Evolutionary conservation across 2,329 filamentous ascomycete genomes (phyloP).

Genomic region (Aspergillus calidoustus): DNA sequence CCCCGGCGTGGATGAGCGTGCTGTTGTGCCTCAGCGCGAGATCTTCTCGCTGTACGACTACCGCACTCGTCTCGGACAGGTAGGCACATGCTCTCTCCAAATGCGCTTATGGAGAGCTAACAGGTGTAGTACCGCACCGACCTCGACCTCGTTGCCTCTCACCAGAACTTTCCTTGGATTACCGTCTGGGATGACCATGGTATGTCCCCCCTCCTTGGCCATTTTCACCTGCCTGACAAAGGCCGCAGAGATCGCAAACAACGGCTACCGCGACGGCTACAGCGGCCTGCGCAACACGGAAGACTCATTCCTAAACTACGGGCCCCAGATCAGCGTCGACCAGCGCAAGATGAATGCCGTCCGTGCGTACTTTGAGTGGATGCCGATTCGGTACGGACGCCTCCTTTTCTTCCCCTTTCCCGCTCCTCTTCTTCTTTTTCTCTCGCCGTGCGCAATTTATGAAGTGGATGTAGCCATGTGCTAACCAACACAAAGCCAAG

Average conservation of each 20-base stretch:
- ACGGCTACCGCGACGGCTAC: constrained; percentile 67
- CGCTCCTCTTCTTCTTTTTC: no score
- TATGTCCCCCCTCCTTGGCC: constrained; percentile 22
- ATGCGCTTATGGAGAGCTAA: not conserved
- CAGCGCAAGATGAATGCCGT: constrained; percentile 76
- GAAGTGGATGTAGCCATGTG: no score
- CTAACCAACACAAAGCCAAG: constrained; percentile 49
- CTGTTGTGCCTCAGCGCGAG: constrained; percentile 12
- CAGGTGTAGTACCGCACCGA: constrained; percentile 53
- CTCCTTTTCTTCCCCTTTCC: constrained; percentile 24
- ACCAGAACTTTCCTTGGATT: constrained; percentile 65
- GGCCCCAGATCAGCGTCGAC: constrained; percentile 65
- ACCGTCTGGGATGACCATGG: constrained; percentile 68
- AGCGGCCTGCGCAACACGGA: constrained; percentile 68
- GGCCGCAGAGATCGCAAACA: constrained; percentile 62
- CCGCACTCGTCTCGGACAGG: constrained; percentile 59
- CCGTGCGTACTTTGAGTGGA: constrained; percentile 71
- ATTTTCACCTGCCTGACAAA: not conserved
- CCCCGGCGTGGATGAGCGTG: constrained; percentile 28
- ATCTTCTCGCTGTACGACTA: constrained; percentile 57
- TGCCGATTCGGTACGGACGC: constrained; percentile 55
- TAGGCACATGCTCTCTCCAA: constrained; percentile 39
- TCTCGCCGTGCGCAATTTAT: no score
- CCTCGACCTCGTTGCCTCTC: constrained; percentile 60
- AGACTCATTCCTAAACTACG: constrained; percentile 64